Conservation (phyloP, 1,139 yeast genomes). For the Candida smagusa region DNA sequence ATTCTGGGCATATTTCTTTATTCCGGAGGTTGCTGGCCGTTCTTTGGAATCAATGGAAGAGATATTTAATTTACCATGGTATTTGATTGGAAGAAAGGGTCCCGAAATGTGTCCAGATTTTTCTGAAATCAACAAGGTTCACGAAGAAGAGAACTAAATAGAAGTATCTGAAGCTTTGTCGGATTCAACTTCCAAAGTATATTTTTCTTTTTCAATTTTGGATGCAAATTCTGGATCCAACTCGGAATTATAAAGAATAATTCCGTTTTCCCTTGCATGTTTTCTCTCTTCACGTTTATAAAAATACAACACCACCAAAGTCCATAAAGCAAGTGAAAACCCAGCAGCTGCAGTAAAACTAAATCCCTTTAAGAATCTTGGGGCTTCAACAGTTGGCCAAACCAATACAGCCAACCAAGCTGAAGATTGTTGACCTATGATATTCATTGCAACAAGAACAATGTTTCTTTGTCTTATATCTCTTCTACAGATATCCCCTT, state of each 20-base stretch:
- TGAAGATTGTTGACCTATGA: constrained; percentile 41
- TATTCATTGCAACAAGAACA: constrained; percentile 42
- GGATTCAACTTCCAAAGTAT: constrained; percentile 4
- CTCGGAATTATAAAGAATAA: constrained; percentile 15
- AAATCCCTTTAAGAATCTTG: constrained; percentile 49
- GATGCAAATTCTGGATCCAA: constrained; percentile 13
- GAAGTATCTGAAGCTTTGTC: neutral
- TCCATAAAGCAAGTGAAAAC: constrained; percentile 48
- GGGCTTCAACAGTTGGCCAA: constrained; percentile 48
- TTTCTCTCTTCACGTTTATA: constrained; percentile 57
- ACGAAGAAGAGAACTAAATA: constrained; percentile 2
- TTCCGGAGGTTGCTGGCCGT: constrained; percentile 54
- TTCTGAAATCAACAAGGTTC: constrained; percentile 37
- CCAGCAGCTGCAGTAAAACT: constrained; percentile 53
- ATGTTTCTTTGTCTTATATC: constrained; percentile 45
- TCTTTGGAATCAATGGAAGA: constrained; percentile 58
- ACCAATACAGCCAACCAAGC: constrained; percentile 43
- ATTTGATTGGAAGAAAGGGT: constrained; percentile 52
- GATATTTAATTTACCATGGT: constrained; percentile 58
- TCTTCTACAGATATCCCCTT: constrained; percentile 41
- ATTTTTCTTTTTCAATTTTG: constrained; percentile 3
- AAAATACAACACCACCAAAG: constrained; percentile 50
- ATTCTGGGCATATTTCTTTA: constrained; percentile 49
- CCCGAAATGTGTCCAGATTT: constrained; percentile 50
- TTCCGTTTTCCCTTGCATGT: constrained; percentile 47